A percentile compares a stretch with the other conserved stretches of the same genome.
These are phyloP conservation scores for Magnolia officinalis DNA, from an alignment of 164 flowering plant genomes.

Conservation along the genomic window DNA sequence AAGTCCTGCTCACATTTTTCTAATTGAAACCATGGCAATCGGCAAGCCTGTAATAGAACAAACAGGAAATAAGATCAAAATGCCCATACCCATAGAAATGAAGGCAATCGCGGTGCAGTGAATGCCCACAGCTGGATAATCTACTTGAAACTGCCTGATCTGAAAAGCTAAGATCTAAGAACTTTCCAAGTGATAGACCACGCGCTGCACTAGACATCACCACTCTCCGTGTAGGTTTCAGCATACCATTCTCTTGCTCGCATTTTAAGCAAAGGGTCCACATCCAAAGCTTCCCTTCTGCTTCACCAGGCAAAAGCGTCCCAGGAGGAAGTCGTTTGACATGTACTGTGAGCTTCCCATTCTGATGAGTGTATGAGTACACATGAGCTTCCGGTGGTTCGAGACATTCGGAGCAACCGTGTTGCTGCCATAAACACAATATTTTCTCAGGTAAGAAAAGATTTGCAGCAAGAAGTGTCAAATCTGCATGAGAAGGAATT, in stretches of 20 bases:
- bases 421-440: conserved; percentile 36
- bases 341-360: conserved; percentile 64
- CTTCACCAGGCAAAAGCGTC: conserved; percentile 61
- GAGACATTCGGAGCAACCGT: conserved; percentile 53
- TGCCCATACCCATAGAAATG: conserved; percentile 81
- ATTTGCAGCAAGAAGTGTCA: not conserved
- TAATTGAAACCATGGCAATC: not conserved
- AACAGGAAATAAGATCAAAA: conserved; percentile 3
- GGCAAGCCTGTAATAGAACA: not conserved
- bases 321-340: conserved; percentile 47
- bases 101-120: conserved; percentile 55
- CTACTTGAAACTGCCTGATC: conserved; percentile 33
- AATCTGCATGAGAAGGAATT: not conserved
- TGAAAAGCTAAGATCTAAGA: conserved; percentile 80
- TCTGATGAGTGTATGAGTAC: conserved; percentile 69
- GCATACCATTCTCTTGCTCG: conserved; percentile 30
- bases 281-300: conserved; percentile 93
- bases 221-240: conserved; percentile 64
- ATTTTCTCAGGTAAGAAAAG: not conserved
- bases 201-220: conserved; percentile 61
- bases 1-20: not conserved
- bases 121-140: conserved; percentile 72
- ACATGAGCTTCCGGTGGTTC: conserved; percentile 69
- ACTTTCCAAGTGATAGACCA: conserved; percentile 85
- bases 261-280: conserved; percentile 90